A percentile compares a stretch with the other conserved stretches of the same genome.
Evolutionary conservation across 1,139 yeast genomes (phyloP).

Genomic region (Pichia sp.): DNA sequence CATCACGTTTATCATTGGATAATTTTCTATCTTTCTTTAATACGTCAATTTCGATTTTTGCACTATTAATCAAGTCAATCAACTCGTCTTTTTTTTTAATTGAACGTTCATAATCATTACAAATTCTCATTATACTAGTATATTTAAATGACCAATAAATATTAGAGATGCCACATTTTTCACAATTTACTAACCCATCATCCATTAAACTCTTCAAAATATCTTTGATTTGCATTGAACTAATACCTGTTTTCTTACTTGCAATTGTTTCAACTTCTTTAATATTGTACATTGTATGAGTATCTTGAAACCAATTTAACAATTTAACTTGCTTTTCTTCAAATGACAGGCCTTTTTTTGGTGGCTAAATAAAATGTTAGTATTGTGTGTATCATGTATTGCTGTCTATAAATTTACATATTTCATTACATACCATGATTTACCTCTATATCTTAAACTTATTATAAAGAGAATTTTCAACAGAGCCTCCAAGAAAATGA

Average conservation of each 20-base stretch:
- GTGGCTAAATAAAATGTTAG: constrained; percentile 20
- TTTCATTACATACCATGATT: background rate
- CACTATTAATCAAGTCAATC: constrained; percentile 10
- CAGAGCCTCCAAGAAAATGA: constrained; percentile 15
- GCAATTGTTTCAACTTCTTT: constrained; percentile 46
- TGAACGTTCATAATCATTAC: constrained; percentile 17
- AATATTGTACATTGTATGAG: constrained; percentile 34
- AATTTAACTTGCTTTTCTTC: constrained; percentile 39
- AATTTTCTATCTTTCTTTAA: background rate
- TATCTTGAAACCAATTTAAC: constrained; percentile 35
- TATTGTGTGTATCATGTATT: too few relatives aligned
- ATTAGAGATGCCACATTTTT: constrained; percentile 49
- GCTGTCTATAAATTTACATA: background rate
- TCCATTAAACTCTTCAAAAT: constrained; percentile 40
- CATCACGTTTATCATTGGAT: background rate
- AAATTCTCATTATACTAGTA: constrained; percentile 29
- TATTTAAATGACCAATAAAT: constrained; percentile 49
- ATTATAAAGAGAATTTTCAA: constrained; percentile 5
- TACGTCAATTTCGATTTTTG: constrained; percentile 15
- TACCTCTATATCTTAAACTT: background rate
- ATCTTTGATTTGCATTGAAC: constrained; percentile 47
- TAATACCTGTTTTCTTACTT: constrained; percentile 40
- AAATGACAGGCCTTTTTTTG: constrained; percentile 31
- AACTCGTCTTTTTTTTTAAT: constrained; percentile 7
- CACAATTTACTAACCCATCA: constrained; percentile 41